These are phyloP conservation scores for Anisodus acutangulus DNA, from an alignment of 257 asterid genomes.

Conservation along the genomic window DNA sequence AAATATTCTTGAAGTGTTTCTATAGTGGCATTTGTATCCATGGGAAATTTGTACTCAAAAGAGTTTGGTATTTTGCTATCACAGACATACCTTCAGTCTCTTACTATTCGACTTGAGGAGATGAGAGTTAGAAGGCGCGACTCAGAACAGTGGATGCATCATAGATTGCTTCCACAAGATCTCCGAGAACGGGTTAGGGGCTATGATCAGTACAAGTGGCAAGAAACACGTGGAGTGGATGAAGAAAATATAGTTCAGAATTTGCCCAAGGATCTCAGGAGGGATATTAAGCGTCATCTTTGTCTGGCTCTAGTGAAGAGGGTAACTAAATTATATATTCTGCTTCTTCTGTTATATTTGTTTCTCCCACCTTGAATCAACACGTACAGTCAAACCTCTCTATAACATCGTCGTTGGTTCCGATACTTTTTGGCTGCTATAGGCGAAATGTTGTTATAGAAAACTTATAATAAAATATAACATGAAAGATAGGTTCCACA, in stretches of 20 bases:
- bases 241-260: conserved; percentile 89
- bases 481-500: too few relatives aligned
- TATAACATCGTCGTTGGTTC: too few relatives aligned
- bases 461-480: too few relatives aligned
- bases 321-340: conserved; percentile 44
- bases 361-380: background rate
- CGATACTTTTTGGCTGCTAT: too few relatives aligned
- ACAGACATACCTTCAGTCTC: conserved; percentile 96
- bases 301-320: conserved; percentile 83
- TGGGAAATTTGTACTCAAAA: background rate
- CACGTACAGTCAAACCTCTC: too few relatives aligned
- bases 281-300: conserved; percentile 93
- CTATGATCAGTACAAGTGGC: conserved; percentile 91
- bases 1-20: background rate
- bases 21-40: background rate
- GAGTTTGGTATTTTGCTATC: conserved; percentile 22
- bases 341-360: background rate
- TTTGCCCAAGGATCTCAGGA: conserved; percentile 84
- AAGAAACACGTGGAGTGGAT: conserved; percentile 91
- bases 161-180: conserved; percentile 84
- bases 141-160: conserved; percentile 99
- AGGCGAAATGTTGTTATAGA: too few relatives aligned
- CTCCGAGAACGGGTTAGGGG: conserved; percentile 85
- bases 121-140: conserved; percentile 92
- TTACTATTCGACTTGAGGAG: conserved; percentile 85